phyloP scores from a whole-genome alignment of 768 basidiomycete species.

The Imleria badia region DNA sequence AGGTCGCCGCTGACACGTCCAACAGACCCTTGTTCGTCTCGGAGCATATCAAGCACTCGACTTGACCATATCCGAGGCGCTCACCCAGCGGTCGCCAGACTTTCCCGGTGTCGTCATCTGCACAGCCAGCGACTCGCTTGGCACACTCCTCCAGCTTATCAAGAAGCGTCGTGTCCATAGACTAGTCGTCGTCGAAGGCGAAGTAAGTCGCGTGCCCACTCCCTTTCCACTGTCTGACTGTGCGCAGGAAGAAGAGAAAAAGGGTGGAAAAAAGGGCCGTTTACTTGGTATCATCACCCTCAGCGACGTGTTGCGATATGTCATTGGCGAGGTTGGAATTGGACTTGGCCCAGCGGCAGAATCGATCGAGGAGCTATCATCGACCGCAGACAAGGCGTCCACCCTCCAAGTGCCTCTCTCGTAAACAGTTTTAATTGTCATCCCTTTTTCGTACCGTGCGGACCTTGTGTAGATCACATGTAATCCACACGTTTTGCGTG shows the following conservation, averaged over 20 bases:
- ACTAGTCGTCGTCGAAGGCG: conserved; percentile 92
- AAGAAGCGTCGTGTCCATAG: conserved; percentile 93
- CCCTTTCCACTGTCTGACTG: background rate
- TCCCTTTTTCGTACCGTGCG: conserved; percentile 3
- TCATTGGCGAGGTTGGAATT: conserved; percentile 68
- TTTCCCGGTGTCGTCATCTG: conserved; percentile 98
- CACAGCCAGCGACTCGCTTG: conserved; percentile 87
- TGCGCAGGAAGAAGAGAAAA: conserved; percentile 72
- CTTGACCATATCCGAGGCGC: conserved; percentile 87
- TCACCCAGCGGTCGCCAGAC: conserved; percentile 88
- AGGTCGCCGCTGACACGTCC: conserved; percentile 2
- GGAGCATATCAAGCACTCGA: conserved; percentile 97
- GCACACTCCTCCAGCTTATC: conserved; percentile 86
- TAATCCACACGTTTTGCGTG: conserved; percentile 4
- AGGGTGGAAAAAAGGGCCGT: conserved; percentile 79
- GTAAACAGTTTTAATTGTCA: conserved; percentile 5
- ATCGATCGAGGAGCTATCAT: conserved; percentile 30
- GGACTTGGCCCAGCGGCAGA: conserved; percentile 48
- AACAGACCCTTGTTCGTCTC: conserved; percentile 87
- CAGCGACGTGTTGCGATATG: conserved; percentile 83
- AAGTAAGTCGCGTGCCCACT: conserved; percentile 44
- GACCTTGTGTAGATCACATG: conserved; percentile 18
- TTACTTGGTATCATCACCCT: conserved; percentile 85
- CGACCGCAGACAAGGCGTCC: conserved; percentile 13
- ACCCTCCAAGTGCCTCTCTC: conserved; percentile 18